phyloP scores from a whole-genome alignment of 1,284 basidiomycete species.

The Phellopilus nigrolimitatus region DNA sequence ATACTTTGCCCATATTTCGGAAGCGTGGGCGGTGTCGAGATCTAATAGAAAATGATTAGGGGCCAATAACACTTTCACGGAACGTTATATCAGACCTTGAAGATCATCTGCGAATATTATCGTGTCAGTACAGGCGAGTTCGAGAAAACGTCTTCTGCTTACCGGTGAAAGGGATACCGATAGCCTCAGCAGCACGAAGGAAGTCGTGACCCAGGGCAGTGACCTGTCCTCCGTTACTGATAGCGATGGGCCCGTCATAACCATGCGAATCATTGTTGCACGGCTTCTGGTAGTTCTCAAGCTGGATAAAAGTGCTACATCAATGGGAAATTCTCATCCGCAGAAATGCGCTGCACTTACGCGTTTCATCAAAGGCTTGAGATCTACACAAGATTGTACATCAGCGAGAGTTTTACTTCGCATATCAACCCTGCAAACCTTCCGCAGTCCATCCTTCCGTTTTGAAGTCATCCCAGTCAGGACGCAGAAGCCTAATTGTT shows the following conservation, averaged over 20 bases:
- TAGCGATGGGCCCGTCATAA: conserved; percentile 67
- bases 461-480: conserved; percentile 76
- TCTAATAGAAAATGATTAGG: conserved; percentile 33
- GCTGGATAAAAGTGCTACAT: conserved; percentile 27
- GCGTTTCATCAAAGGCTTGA: conserved; percentile 68
- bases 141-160: too few relatives aligned
- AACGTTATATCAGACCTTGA: conserved; percentile 37
- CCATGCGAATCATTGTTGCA: conserved; percentile 53
- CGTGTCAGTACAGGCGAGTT: background rate
- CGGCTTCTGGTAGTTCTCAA: conserved; percentile 76
- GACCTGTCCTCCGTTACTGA: conserved; percentile 61
- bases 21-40: conserved; percentile 54
- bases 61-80: background rate
- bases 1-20: conserved; percentile 75
- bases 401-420: background rate
- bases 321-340: background rate
- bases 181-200: conserved; percentile 54
- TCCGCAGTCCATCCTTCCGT: conserved; percentile 61
- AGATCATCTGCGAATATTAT: conserved; percentile 47
- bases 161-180: conserved; percentile 66
- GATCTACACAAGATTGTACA: conserved; percentile 38
- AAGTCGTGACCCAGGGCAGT: conserved; percentile 64
- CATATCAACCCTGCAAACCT: conserved; percentile 34
- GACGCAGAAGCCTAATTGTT: conserved; percentile 61
- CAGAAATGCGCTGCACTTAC: conserved; percentile 27